Evolutionary conservation across 2,329 filamentous ascomycete genomes (phyloP), one percentile per base, ranked within the genome.

Genomic region (Aspergillus calidoustus): DNA sequence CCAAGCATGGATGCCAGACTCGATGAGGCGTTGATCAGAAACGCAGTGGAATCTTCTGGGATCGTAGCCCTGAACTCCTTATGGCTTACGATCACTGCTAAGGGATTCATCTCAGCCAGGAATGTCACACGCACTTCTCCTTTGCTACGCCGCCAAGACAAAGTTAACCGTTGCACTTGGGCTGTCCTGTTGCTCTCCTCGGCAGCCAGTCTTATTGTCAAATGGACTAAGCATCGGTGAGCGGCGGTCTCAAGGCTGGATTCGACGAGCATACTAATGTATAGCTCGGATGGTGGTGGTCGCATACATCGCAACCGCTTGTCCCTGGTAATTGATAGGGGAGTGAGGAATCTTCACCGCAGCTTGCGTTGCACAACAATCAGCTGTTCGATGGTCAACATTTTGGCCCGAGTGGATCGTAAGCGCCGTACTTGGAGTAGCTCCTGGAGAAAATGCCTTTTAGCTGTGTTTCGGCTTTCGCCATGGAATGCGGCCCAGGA

Each of bases 401-500:
- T n/a, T n/a, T n/a, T n/a, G n/a, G n/a, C n/a, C n/a, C n/a, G n/a
- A n/a, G n/a, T n/a, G n/a, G n/a, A n/a, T n/a, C n/a, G n/a, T n/a
- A n/a, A n/a, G n/a, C n/a, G n/a, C n/a, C n/a, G n/a, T n/a, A n/a
- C n/a, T n/a, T n/a, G n/a, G n/a, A n/a, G n/a, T n/a, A n/a, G n/a
- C n/a, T n/a, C n/a, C n/a, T n/a, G n/a, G n/a, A n/a, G n/a, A n/a
- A n/a, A n/a, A n/a, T 63, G 65, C 55, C 59, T 61, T 62, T 64
- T 63, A 61, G 62, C 53, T 57, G 60, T 63, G 67, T 69, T 69
- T 69, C 65, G 67, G 64, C 64, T 64, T 60, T 65, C 64, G 52
- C 62, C 63, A 60, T 67, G 64, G 63, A 66, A 66, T 66, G 64
- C 63, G 61, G n/a, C 59, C 65, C 65, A 65, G 62, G 66, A 66